Base-by-base conservation (phyloP, 2,329 filamentous ascomycete species). In the Venturia asperata region DNA sequence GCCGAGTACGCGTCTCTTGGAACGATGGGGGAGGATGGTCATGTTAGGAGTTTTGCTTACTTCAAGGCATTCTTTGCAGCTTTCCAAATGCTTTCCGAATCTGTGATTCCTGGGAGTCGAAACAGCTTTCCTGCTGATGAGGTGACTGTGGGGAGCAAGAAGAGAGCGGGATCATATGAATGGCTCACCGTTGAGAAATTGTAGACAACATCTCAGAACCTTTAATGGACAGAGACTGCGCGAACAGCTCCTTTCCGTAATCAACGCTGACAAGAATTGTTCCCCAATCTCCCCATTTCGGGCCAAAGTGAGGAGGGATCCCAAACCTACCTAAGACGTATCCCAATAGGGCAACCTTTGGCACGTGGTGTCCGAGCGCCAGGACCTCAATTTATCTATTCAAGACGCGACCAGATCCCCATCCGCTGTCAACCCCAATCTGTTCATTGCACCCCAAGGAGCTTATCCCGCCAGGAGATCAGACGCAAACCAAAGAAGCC, bases 381-480 rank as follows among this genome's bases (percentile, higher is more conserved):
- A 58, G 6, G 27, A n/a, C 30, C 52, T 56, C 5, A 1, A 17
- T 56, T 11, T 5, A 37, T 58, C n/a, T 58, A 58, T 58, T 37
- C 52, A 37, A 58, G 52, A 58, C 52, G 30, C 27, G 27, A 37
- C 27, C 15, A 47, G 27, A 56, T 2, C 24, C 49, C 11, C 10
- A 17, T 9, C 27, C 19, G 13, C 30, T 58, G 15, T 58, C 52
- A 37, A 34, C 52, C 52, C 37, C 30, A 37, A 58, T 58, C 27
- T 58, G 27, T 34, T 17, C 49, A 56, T 56, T 56, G 49, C 49
- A 56, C 24, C 21, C 49, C 27, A 56, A 56, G 24, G 27, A 34
- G 24, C 19, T 56, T 13, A 19, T n/a, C 49, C 49, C 49, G 24
- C 15, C 7, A 37, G 15, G 9, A 37, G 30, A 37, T 37, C 15